A percentile compares a stretch with the other conserved stretches of the same genome.
Evolutionary conservation across 352 stramenopile species (phyloP).

Genomic region (Phytophthora pinifolia): DNA sequence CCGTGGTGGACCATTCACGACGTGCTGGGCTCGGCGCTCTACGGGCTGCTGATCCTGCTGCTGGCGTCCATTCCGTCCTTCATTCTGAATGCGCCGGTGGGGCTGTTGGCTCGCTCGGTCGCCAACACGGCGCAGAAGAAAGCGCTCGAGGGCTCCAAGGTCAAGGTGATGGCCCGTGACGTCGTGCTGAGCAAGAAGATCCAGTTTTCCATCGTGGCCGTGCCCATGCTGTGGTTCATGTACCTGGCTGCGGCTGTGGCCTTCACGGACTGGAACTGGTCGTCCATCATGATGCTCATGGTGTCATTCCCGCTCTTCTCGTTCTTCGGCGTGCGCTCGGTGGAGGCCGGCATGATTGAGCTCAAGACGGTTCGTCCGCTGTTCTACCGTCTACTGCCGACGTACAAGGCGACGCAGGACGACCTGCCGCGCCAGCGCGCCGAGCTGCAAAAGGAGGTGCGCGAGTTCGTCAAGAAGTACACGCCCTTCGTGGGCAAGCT

Average conservation of each 20-base stretch:
- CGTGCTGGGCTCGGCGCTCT: constrained; percentile 88
- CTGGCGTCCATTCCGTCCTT: constrained; percentile 92
- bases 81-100: constrained; percentile 90
- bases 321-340: constrained; percentile 86
- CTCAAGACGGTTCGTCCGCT: constrained; percentile 83
- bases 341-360: constrained; percentile 88
- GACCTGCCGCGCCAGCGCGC: constrained; percentile 66
- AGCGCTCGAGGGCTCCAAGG: constrained; percentile 83
- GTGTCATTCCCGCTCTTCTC: constrained; percentile 87
- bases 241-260: constrained; percentile 84
- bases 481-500: constrained; percentile 57
- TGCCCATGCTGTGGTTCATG: constrained; percentile 86
- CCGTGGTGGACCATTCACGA: constrained; percentile 88
- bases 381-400: constrained; percentile 78
- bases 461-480: constrained; percentile 80
- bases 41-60: constrained; percentile 80
- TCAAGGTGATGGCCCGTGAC: constrained; percentile 91
- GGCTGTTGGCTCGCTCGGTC: constrained; percentile 82
- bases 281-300: constrained; percentile 75
- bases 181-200: constrained; percentile 95
- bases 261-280: constrained; percentile 88
- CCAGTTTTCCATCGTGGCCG: constrained; percentile 89
- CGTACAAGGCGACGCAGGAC: constrained; percentile 81
- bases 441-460: constrained; percentile 74
- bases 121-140: constrained; percentile 80